Evolutionary conservation across 164 flowering plant species (phyloP).

Genomic region (Buxus sempervirens): DNA sequence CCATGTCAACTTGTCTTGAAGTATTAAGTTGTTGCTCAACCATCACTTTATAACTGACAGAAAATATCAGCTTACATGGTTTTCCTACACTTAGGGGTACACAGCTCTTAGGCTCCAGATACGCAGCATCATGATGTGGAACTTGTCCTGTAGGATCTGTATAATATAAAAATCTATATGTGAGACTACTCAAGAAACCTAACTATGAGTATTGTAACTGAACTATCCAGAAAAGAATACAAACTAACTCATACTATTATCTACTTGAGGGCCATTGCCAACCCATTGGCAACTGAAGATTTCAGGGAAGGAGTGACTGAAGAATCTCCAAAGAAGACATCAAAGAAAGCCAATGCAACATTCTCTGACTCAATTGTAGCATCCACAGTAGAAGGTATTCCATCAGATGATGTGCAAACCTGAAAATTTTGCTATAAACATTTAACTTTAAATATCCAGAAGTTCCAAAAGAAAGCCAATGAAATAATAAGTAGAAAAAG

Average conservation of each 20-base stretch:
- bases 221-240: not conserved
- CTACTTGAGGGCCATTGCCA: slow-evolving; percentile 44
- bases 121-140: no score
- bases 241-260: slow-evolving; percentile 8
- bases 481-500: not conserved
- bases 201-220: not conserved
- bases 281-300: slow-evolving; percentile 57
- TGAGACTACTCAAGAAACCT: not conserved
- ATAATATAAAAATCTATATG: no score
- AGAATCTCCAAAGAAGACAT: slow-evolving; percentile 66
- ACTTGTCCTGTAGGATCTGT: no score
- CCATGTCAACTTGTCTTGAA: no score
- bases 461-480: not conserved
- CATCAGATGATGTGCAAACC: slow-evolving; percentile 64
- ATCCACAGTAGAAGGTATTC: slow-evolving; percentile 55
- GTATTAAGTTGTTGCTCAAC: no score
- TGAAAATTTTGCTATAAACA: slow-evolving; percentile 24
- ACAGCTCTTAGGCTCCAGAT: no score
- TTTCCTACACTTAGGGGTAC: no score
- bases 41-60: no score
- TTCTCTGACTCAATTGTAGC: slow-evolving; percentile 63
- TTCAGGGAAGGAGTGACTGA: slow-evolving; percentile 84
- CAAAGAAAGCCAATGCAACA: slow-evolving; percentile 63
- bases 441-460: slow-evolving; percentile 1
- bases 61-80: no score